Evolutionary conservation across 2,329 filamentous ascomycete species (phyloP), one percentile per base, ranked within the genome.

Genomic region (Aspergillus brunneoviolaceus): DNA sequence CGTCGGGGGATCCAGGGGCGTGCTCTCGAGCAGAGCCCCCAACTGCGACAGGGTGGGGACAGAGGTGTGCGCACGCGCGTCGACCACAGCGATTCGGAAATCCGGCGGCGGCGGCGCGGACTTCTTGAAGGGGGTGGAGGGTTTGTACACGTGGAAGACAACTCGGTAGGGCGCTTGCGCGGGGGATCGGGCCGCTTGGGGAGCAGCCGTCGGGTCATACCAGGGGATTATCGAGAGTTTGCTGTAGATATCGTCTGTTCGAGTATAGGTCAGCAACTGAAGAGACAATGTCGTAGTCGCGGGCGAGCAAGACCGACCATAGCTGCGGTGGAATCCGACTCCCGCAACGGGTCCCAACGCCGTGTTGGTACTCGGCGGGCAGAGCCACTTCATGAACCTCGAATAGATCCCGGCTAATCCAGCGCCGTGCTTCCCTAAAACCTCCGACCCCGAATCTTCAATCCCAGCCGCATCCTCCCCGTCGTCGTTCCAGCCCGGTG

Each of bases 81-180:
- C 88, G 57, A 94, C 82, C 16, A 98, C 90, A 16, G 89, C 89
- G 61, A 98, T 84, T 60, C 89, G 87, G 75, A 96, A 97, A 72
- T 97, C 91, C 0, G 94, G 92, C 0, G 84, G 72, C 0, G 89
- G 89, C 1, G 91, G 92, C 5, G 84, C 85, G n/a, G 87, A 86
- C 76, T 97, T 97, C 66, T 88, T 87, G 79, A 94, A 95, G 0
- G 83, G 80, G 67, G 82, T 73, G 74, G 81, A 78, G 63, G 89
- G 86, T 73, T 94, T 96, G 87, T 91, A 97, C 61, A 96, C 82
- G 74, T 96, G 83, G 76, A 87, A 96, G 64, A 89, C 86, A 39
- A 96, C 80, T 62, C 85, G 85, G 79, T 90, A 96, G 0, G 89
- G 87, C 12, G 81, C 70, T 35, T 66, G 72, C 16, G 72, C 73